Conservation (phyloP, 495 filamentous ascomycete species). For the Neurospora sp. region DNA sequence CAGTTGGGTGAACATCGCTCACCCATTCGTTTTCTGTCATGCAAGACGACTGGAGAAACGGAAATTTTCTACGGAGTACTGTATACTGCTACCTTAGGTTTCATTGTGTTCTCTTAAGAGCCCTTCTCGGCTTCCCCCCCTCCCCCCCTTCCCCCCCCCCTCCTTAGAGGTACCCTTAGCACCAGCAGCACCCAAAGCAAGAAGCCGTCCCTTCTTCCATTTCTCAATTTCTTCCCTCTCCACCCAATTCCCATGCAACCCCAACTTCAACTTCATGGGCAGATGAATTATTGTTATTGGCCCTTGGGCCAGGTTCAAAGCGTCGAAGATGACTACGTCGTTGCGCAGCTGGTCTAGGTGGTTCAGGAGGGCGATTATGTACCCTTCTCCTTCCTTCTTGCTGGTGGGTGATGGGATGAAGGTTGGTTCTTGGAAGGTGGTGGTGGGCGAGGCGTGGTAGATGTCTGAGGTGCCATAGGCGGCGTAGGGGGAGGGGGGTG, state of each 20-base stretch:
- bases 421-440: conserved; percentile 47
- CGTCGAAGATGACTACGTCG: conserved; percentile 42
- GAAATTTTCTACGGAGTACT: too few relatives aligned
- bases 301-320: conserved; percentile 29
- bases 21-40: too few relatives aligned
- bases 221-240: conserved; percentile 34
- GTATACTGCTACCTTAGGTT: too few relatives aligned
- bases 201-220: conserved; percentile 27
- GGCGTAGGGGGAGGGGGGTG: neutral
- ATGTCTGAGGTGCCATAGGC: conserved; percentile 23
- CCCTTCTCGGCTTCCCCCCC: neutral
- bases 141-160: neutral
- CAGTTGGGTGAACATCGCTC: too few relatives aligned
- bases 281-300: conserved; percentile 38
- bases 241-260: conserved; percentile 40
- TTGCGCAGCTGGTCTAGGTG: conserved; percentile 40
- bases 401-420: conserved; percentile 30
- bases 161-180: neutral
- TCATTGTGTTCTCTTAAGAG: too few relatives aligned
- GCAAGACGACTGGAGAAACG: too few relatives aligned
- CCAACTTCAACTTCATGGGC: conserved; percentile 32
- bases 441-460: conserved; percentile 39
- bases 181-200: conserved; percentile 20
- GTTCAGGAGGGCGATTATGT: conserved; percentile 44
- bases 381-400: conserved; percentile 20